Evolutionary conservation across 495 filamentous ascomycete species (phyloP).

Genomic region (Bacidia rubella): DNA sequence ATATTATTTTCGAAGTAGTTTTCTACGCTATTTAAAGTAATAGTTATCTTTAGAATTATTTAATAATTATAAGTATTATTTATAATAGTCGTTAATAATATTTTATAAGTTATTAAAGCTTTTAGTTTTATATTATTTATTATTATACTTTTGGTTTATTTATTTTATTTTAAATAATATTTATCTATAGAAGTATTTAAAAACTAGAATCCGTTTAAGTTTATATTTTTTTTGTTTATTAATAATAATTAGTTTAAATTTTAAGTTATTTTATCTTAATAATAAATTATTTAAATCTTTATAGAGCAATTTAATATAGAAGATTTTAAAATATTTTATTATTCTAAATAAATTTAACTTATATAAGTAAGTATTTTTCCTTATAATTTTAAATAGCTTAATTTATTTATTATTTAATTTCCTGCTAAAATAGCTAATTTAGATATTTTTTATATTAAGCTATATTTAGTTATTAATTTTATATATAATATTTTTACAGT

Average conservation of each 20-base stretch:
- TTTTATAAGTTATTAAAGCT: neutral
- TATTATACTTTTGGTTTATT: neutral
- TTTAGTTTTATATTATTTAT: neutral
- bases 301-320: neutral
- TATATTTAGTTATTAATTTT: too few species aligned
- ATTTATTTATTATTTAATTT: too few species aligned
- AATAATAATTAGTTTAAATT: too few species aligned
- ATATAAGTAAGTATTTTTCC: too few species aligned
- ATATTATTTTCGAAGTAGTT: neutral
- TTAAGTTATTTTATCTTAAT: too few species aligned
- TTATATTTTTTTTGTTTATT: neutral
- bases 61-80: conserved; percentile 1
- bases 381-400: too few species aligned
- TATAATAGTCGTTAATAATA: neutral
- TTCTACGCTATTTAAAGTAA: neutral
- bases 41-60: neutral
- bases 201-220: neutral
- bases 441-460: too few species aligned
- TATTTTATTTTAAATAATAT: too few species aligned
- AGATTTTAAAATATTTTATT: neutral
- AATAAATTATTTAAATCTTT: neutral
- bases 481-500: too few species aligned
- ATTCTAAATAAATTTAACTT: neutral
- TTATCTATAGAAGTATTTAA: neutral
- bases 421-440: too few species aligned